These are phyloP conservation scores for Vitellaria paradoxa DNA, from an alignment of 179 eudicot genomes.

Conservation along the genomic window DNA sequence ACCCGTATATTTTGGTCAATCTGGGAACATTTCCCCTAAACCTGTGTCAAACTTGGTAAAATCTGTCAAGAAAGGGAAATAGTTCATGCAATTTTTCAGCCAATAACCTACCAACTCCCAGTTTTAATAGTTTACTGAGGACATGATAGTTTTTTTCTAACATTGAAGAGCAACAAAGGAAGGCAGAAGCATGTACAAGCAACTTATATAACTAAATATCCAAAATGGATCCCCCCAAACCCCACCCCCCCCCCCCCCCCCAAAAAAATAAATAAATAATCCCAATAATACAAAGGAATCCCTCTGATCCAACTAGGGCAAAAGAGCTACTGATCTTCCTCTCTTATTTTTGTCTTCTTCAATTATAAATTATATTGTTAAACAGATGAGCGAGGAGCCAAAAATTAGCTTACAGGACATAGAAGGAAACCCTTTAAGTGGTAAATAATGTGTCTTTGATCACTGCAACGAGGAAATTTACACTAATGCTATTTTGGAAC, in stretches of 20 bases:
- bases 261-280: neutral
- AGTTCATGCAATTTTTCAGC: neutral
- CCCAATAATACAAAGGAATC: neutral
- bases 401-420: neutral
- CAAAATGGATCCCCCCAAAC: neutral
- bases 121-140: neutral
- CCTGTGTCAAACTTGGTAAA: neutral
- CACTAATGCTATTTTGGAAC: neutral
- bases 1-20: no score
- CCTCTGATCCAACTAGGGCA: neutral
- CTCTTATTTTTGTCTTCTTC: neutral
- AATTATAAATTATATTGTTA: neutral
- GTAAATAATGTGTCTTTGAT: neutral
- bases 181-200: neutral
- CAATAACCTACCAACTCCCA: neutral
- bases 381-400: neutral
- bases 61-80: neutral
- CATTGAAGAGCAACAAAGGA: neutral
- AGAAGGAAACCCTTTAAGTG: neutral
- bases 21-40: neutral
- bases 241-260: no score
- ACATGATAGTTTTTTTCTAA: neutral
- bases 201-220: neutral
- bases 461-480: neutral
- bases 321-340: neutral